Evolutionary conservation across 768 basidiomycete species (phyloP), one percentile per base, ranked within the genome.

Genomic region (Boletus bicolor): DNA sequence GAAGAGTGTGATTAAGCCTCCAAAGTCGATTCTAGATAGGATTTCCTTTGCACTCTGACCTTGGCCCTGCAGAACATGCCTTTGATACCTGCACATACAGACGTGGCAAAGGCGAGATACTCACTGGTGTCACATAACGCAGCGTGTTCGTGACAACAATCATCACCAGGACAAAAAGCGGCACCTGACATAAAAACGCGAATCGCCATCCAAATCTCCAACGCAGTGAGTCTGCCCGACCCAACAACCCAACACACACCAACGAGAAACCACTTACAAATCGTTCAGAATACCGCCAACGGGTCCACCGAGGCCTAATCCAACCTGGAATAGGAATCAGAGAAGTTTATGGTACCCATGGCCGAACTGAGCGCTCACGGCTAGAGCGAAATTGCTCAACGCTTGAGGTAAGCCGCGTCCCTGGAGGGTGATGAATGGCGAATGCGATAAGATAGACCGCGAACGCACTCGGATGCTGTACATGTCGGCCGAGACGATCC

Each of bases 311-410:
- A 60, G 47, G 17, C 61, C 61, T 37, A 58, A 43, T 32, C 60
- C 61, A 11, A 52, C 30, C 59, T 62, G 42, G 2, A 11, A 32
- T 4, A 7, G 7, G 5, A 28, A 24, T 56, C 19, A 56, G 19
- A 42, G 5, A 39, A 17, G 9, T 11, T 7, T 26, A n/a, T 5
- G 8, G 30, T 15, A 21, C 19, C 24, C 10, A 41, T 21, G 10
- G 2, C 19, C 15, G 6, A 26, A 53, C 30, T 7, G 3, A 46
- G 15, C 2, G 2, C 59, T 62, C 39, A 62, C 60, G 1, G 50
- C 42, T n/a, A 45, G 36, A 43, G 35, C 38, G 47, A 62, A 12
- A 43, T 42, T 54, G 39, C 85, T 35, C 78, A 76, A 41, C 84
- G 71, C 87, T 87, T 56, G 60, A 19, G 54, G 54, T 30, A 62